Base-by-base conservation (phyloP, 352 stramenopile species). In the Globisporangium orthogonon region DNA sequence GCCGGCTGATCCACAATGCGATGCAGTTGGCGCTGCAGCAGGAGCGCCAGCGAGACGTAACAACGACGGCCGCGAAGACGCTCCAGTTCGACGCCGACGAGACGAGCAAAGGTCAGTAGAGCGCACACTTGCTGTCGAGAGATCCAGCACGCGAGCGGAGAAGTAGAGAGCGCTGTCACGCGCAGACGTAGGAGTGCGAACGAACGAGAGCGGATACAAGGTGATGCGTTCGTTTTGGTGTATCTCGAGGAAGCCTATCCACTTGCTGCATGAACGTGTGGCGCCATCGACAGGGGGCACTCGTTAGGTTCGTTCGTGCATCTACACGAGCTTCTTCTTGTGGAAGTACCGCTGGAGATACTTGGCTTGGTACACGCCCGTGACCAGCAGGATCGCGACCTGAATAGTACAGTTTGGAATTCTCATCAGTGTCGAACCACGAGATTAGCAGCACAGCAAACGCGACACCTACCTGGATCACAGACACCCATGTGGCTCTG, bases 311-410 rank as follows among this genome's bases (percentile, higher is more conserved):
- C 0, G 4, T 5, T 4, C 45, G 10, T 3, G 13, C 29, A 1
- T 37, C 45, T 79, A 91, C n/a, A 91, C 81, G 40, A 93, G 66
- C 59, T 95, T 95, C 55, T 94, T 95, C 61, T 86, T 86, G 56
- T 88, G 72, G 54, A 95, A 91, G 64, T 87, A 95, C 57, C 69
- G 60, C 58, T 90, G 74, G 23, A 95, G 67, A 54, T 95, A 73
- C 50, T 87, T 80, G 15, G 83, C 78, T 59, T 95, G 86, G 65
- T 85, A 93, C 35, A 92, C 74, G 14, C 74, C 78, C 2, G 79
- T 86, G 35, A 80, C 54, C 13, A 94, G 45, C 46, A 94, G 61
- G 33, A 94, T 73, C 15, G 66, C 62, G 55, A 89, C 93, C 76
- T 94, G 23, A 23, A 23, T 23, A 23, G 23, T 23, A 23, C 23